Evolutionary conservation across 352 stramenopile species (phyloP), one percentile per base, ranked within the genome.

Genomic region (Pythium oligandrum): DNA sequence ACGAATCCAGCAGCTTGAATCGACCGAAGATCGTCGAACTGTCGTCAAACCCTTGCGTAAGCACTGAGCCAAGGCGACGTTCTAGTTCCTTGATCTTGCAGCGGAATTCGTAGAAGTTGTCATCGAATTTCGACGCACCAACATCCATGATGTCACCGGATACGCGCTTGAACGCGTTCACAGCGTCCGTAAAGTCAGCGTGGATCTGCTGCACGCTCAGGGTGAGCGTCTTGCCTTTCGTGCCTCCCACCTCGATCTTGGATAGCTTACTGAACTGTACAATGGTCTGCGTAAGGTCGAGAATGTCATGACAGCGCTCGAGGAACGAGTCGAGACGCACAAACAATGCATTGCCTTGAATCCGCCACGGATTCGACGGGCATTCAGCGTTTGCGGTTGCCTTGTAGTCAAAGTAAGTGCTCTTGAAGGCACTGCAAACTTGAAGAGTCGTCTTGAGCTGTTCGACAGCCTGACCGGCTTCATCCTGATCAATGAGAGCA

Each of bases 101-200:
- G 36, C 93, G 86, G 51, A 99, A 98, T 46, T 96, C 86, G 63
- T 98, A 98, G 53, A 98, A 98, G 59, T 98, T 96, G 64, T 98
- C 92, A 61, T 99, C 96, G 47, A 99, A 99, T 66, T 98, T 89
- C 42, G 91, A 97, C 12, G 90, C 95, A 17, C 85, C 88, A 26
- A 99, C 96, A 61, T 99, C 94, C 94, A 99, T 98, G 39, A 99
- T 98, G 66, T 99, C 96, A 47, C 97, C 98, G 0, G 93, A 95
- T 2, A 99, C 91, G 48, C 77, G 81, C 66, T 98, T 98, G 67
- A 99, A 97, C 45, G 80, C 90, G 51, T 97, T 89, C 7, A 98
- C 93, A 0, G 95, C 92, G 10, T 83, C 73, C 11, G 93, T 87
- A 65, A 99, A 99, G 71, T 99, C 96, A 4, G 80, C 57, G 59